Base-by-base conservation (phyloP, 495 filamentous ascomycete genomes). In the Chaetomidium leptoderma region DNA sequence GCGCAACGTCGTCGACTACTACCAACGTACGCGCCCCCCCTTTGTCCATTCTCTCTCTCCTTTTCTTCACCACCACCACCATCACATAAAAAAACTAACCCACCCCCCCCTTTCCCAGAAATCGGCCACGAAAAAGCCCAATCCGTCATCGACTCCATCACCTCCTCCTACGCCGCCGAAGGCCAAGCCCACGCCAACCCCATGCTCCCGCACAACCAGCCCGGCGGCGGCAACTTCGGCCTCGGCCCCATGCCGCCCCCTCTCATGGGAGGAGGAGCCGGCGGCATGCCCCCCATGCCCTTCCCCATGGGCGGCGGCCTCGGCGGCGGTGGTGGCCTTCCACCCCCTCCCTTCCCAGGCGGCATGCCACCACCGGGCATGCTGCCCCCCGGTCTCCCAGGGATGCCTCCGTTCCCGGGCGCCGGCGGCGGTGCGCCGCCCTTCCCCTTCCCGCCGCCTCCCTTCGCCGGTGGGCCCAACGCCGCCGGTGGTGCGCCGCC, bases 71-170 rank as follows among this genome's bases (percentile, higher is more conserved):
- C 36, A n/a, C n/a, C n/a, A n/a, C n/a, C n/a, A n/a, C 29, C 21
- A 43, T 4, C 39, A 23, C 8, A 9, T 13, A n/a, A n/a, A n/a
- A n/a, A n/a, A n/a, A 24, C 44, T 32, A 17, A 51, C n/a, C 24
- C 24, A 10, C 49, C 21, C 30, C n/a, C 39, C 21, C 17, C 19
- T 24, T 14, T 16, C 35, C 2, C 69, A 95, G 91, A 96, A 78
- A 97, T 99, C 71, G 92, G 92, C 53, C 92, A 97, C 73, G 93
- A 97, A 75, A 96, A 97, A 74, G 92, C 95, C 27, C 93, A 98
- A 72, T 91, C 86, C 35, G 95, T 98, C 54, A 98, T 98, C 70
- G 93, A 98, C 77, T 90, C 85, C 53, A 98, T 98, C 73, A 97
- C 93, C 14, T 87, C 83, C 36, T 93, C 91, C 27, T 97, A 98